Conservation (phyloP, 2,329 filamentous ascomycete genomes). For the Eutypella sp. region DNA sequence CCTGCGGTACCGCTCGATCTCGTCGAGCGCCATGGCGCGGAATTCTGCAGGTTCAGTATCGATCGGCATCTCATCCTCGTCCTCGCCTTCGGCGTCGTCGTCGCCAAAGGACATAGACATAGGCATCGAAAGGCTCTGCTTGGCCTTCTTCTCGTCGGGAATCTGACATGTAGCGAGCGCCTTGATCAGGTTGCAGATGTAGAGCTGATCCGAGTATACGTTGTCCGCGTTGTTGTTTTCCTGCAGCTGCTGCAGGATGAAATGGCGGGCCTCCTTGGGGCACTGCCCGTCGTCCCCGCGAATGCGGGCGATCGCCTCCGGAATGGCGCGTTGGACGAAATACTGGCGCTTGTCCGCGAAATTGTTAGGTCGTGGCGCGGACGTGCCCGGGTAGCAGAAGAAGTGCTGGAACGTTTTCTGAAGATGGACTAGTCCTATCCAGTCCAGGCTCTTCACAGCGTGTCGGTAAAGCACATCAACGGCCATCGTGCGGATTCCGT, state of each 20-base stretch:
- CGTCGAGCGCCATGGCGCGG: slow-evolving; percentile 49
- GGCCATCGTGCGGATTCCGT: slow-evolving; percentile 85
- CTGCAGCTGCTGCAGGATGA: slow-evolving; percentile 82
- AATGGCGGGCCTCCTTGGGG: slow-evolving; percentile 71
- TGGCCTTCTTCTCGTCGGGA: slow-evolving; percentile 35
- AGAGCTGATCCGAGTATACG: slow-evolving; percentile 81
- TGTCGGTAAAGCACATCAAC: slow-evolving; percentile 74
- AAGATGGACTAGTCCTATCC: slow-evolving; percentile 79
- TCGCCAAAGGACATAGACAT: slow-evolving; percentile 38
- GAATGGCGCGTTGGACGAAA: slow-evolving; percentile 77
- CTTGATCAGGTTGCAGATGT: slow-evolving; percentile 74
- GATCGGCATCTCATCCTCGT: slow-evolving; percentile 36
- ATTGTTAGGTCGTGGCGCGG: slow-evolving; percentile 82
- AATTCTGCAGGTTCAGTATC: slow-evolving; percentile 42
- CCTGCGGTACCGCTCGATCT: slow-evolving; percentile 62
- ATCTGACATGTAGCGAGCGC: slow-evolving; percentile 56
- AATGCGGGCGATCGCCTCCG: slow-evolving; percentile 72
- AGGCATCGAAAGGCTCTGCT: slow-evolving; percentile 35
- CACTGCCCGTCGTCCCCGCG: slow-evolving; percentile 71
- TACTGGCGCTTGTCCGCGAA: slow-evolving; percentile 85
- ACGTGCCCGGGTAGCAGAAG: slow-evolving; percentile 75
- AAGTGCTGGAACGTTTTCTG: slow-evolving; percentile 81
- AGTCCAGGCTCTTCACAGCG: slow-evolving; percentile 62
- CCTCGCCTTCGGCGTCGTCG: slow-evolving; percentile 36
- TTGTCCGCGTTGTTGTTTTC: slow-evolving; percentile 96